Evolutionary conservation across 805 yeast genomes (phyloP), one percentile per base, ranked within the genome.

Genomic region (Nakazawaea ishiwadae): DNA sequence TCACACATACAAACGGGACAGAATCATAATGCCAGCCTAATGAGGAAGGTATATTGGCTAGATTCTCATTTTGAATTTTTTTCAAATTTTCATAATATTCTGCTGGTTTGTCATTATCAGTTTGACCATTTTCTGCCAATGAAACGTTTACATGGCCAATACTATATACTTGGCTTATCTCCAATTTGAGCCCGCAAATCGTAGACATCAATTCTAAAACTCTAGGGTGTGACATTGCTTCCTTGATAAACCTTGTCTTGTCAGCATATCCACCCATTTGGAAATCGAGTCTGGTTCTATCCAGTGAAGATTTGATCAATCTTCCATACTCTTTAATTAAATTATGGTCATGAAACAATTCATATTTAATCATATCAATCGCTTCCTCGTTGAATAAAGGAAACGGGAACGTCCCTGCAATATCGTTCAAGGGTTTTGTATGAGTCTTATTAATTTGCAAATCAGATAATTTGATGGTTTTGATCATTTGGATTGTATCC

Each of bases 371-470:
- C 50, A 77, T 69, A 35, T 67, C 68, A 39, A 75, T 62, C 3
- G 82, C 81, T 50, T 77, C 82, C 35, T 71, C 71, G 1, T 79
- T 71, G 54, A 77, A 71, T 30, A 77, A 56, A 6, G 79, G 79
- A 54, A 77, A 77, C 2, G 83, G 79, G 44, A 68, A 77, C 37
- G 73, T 62, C 11, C 77, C 81, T 5, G 51, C 73, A 42, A 65
- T 55, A 19, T 66, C 59, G 23, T 60, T 53, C 26, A 62, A 54
- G 14, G 63, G 56, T 12, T 55, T 55, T 10, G 55, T 56, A 42
- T 62, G 68, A 1, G 67, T 62, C 50, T 62, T 60, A 15, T 53
- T 46, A 42, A 67, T 65, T 3, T 63, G 60, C 39, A 67, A 52
- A 17, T 65, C 71, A 28, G 50, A 51, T 47, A 67, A 52, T 3